Base-by-base conservation (phyloP, 768 basidiomycete species). In the Hemileccinum rubropunctum region DNA sequence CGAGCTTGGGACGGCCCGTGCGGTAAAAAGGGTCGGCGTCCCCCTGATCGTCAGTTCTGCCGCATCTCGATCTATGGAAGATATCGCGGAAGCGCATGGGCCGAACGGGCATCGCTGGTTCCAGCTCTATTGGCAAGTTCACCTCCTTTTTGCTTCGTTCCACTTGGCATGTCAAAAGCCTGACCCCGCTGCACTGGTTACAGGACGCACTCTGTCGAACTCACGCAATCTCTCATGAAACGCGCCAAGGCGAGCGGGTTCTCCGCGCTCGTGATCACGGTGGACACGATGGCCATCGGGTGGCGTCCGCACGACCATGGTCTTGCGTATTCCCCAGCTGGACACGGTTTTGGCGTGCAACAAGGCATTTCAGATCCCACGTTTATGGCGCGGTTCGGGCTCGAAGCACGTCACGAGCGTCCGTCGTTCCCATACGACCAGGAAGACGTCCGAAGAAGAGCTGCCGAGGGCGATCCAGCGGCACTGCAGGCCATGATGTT, bases 21-120 rank as follows among this genome's bases (percentile, higher is more conserved):
- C 76, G 9, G 79, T 78, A 4, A 68, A 53, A 2, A 71, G 69
- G 32, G 66, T 81, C n/a, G 72, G 70, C 6, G 70, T 82, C 8
- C 75, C 78, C 1, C 68, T 73, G 28, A 60, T 56, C 34, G 39
- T 51, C n/a, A 59, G 62, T 4, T 46, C 62, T 14, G 50, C 18
- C 17, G 67, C 72, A 0, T 76, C 76, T 5, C 73, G 77, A 43
- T 61, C 78, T 1, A 76, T 82, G 51, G 79, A 82, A 54, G 71
- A 71, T 6, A 76, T 79, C 3, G 81, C 72, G 2, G 56, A 67
- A 21, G 79, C 75, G 2, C 76, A 74, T 43, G 74, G 75, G n/a
- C 52, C 51, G 1, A 54, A 62, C 36, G 72, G 70, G 0, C 65
- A 65, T 18, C 72, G 77, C 7, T 81, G 75, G 76, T 81, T 71